A percentile compares a stretch with the other conserved stretches of the same genome.
These are phyloP conservation scores for Panellus pusillus DNA, from an alignment of 768 basidiomycete species.

Conservation along the genomic window DNA sequence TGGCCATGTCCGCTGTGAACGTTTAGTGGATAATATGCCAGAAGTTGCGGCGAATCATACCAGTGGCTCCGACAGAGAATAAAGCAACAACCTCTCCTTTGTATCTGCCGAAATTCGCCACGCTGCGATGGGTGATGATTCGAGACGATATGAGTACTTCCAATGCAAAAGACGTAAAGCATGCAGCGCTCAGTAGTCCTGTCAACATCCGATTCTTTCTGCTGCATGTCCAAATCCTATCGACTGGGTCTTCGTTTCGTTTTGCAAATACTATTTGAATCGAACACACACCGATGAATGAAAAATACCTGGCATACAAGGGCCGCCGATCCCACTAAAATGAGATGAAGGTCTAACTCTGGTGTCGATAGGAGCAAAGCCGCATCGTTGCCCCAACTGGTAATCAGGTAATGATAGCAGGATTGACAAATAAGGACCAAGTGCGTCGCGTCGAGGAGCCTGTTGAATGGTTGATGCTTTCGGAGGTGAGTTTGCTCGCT, in stretches of 20 bases:
- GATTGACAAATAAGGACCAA: slow-evolving; percentile 12
- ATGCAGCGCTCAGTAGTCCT: neutral
- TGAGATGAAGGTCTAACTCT: slow-evolving; percentile 8
- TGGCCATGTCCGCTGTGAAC: slow-evolving; percentile 8
- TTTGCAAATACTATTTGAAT: neutral
- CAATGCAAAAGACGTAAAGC: slow-evolving; percentile 5
- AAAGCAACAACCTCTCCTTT: slow-evolving; percentile 7
- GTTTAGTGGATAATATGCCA: neutral
- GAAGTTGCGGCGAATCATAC: neutral
- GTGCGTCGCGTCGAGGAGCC: slow-evolving; percentile 15
- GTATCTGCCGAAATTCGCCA: neutral
- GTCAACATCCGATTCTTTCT: slow-evolving; percentile 8
- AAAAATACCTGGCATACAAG: slow-evolving; percentile 10
- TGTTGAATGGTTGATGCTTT: neutral
- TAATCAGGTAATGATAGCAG: slow-evolving; percentile 17
- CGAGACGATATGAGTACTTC: slow-evolving; percentile 13
- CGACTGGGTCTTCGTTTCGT: neutral
- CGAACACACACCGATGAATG: slow-evolving; percentile 2
- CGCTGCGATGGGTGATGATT: neutral
- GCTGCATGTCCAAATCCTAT: slow-evolving; percentile 23
- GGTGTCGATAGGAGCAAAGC: slow-evolving; percentile 4
- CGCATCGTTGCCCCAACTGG: slow-evolving; percentile 10
- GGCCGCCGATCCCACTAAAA: slow-evolving; percentile 9
- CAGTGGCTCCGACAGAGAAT: slow-evolving; percentile 7
- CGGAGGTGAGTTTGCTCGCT: neutral